These are phyloP conservation scores for Ophiostoma tasmaniense DNA, from an alignment of 2,329 filamentous ascomycete species.

Conservation along the genomic window DNA sequence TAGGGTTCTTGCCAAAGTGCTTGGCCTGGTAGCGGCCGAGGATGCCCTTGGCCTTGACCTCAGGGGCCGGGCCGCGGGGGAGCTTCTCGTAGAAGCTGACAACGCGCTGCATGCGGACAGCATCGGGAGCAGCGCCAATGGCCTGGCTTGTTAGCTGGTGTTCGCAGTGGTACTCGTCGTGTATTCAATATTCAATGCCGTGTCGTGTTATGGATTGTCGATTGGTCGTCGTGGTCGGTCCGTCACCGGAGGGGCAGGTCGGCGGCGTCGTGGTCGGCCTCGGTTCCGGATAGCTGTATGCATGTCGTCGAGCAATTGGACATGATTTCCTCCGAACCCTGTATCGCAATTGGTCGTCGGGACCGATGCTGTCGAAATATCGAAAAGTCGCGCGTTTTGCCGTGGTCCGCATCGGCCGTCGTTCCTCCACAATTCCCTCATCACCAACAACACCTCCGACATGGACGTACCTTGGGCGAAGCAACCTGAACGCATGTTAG, in stretches of 20 bases:
- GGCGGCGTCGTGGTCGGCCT: not conserved
- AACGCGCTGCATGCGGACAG: conserved; percentile 93
- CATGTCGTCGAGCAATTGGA: not conserved
- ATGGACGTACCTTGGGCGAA: conserved; percentile 69
- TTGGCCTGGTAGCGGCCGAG: conserved; percentile 75
- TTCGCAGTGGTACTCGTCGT: no score
- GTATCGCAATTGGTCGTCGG: not conserved
- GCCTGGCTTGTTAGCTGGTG: conserved; percentile 47
- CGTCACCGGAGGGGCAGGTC: not conserved
- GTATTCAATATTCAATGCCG: not conserved
- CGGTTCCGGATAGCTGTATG: not conserved
- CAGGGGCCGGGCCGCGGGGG: conserved; percentile 81
- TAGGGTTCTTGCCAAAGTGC: conserved; percentile 94
- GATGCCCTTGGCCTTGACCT: conserved; percentile 71
- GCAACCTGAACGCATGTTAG: conserved; percentile 50
- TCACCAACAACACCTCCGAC: conserved; percentile 14
- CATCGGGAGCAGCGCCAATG: conserved; percentile 90
- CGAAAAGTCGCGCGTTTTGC: conserved; percentile 17
- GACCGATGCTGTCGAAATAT: not conserved
- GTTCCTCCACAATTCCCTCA: not conserved
- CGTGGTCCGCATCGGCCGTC: not conserved
- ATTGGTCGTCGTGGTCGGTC: not conserved
- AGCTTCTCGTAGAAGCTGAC: conserved; percentile 99
- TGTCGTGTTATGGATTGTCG: not conserved
- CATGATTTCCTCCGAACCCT: not conserved